Conservation (phyloP, 2,329 filamentous ascomycete species). For the Magnaporthiopsis rhizophila region DNA sequence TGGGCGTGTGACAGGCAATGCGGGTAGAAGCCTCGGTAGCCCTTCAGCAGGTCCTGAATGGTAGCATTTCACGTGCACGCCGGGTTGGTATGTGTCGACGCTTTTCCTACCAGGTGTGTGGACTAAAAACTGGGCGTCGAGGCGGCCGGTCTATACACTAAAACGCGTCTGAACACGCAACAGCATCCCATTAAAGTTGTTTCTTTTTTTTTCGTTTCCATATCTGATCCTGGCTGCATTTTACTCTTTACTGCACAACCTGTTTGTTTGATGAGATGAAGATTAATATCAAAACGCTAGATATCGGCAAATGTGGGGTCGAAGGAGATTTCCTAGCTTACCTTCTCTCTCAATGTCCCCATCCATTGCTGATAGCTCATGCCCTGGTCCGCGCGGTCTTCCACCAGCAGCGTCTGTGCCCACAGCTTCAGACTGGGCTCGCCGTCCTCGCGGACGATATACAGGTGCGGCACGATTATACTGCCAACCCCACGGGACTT, state of each 20-base stretch:
- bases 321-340: constrained; percentile 27
- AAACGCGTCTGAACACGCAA: background rate
- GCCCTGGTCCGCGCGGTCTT: constrained; percentile 90
- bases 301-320: background rate
- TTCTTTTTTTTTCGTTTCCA: background rate
- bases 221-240: background rate
- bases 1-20: too few relatives aligned
- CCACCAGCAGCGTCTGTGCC: constrained; percentile 92
- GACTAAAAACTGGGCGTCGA: background rate
- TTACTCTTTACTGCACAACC: constrained; percentile 27
- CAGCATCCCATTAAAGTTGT: background rate
- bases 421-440: constrained; percentile 92
- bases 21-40: too few relatives aligned
- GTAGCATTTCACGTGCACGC: background rate
- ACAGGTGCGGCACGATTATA: constrained; percentile 86
- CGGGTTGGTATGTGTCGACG: background rate
- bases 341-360: constrained; percentile 89
- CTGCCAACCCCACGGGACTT: constrained; percentile 81
- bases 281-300: background rate
- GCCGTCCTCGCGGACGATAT: constrained; percentile 89
- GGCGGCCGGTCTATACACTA: background rate
- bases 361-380: constrained; percentile 92
- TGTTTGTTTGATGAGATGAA: constrained; percentile 9
- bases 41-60: background rate
- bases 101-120: background rate